phyloP scores from a whole-genome alignment of 2,329 filamentous ascomycete species.

The Neophaeococcomyces aloes region DNA sequence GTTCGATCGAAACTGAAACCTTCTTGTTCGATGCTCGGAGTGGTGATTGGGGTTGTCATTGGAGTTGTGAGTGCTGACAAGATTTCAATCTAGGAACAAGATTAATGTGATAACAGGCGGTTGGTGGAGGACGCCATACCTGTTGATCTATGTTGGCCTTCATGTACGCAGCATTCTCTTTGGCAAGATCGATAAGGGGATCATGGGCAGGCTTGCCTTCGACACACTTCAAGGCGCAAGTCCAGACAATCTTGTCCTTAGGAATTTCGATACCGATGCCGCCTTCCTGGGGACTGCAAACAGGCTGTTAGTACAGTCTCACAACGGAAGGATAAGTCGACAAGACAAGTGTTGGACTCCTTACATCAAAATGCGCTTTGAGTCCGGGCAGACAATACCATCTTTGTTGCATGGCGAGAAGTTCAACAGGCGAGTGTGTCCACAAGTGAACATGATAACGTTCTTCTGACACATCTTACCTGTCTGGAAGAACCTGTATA shows the following conservation, averaged over 20 bases:
- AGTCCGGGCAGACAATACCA: not conserved
- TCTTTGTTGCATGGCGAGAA: not conserved
- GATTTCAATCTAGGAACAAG: not conserved
- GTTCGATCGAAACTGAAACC: constrained; percentile 1
- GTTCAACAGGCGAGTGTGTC: not conserved
- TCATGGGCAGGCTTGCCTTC: not conserved
- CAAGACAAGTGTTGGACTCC: too few species aligned
- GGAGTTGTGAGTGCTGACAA: not conserved
- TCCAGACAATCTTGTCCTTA: not conserved
- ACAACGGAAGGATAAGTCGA: not conserved
- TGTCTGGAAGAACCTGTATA: not conserved
- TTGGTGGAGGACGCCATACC: not conserved
- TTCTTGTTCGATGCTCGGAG: not conserved
- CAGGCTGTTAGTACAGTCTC: not conserved
- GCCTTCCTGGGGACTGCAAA: not conserved
- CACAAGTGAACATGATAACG: constrained; percentile 1
- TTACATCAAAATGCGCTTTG: constrained; percentile 2
- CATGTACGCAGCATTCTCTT: not conserved
- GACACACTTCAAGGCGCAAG: not conserved
- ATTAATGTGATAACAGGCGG: not conserved
- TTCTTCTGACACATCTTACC: constrained; percentile 1
- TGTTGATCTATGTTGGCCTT: not conserved
- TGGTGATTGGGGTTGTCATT: not conserved
- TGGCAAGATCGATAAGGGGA: not conserved
- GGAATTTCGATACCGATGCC: not conserved